phyloP scores from a whole-genome alignment of 495 filamentous ascomycete genomes.

The Penicillium turbatum region DNA sequence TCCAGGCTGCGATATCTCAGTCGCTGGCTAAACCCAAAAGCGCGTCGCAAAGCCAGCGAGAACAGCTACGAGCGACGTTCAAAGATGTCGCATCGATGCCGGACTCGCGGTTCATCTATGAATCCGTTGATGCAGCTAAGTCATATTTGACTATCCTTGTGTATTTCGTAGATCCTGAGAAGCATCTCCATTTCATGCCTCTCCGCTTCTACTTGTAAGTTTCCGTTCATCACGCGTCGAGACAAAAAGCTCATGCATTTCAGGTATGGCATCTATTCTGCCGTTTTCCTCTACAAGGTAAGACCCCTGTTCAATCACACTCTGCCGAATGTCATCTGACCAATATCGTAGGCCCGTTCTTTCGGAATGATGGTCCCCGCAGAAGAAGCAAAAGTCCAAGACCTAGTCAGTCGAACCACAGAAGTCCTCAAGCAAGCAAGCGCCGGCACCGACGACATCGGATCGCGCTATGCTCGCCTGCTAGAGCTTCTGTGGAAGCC shows the following conservation, averaged over 20 bases:
- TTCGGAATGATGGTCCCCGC: slow-evolving; percentile 49
- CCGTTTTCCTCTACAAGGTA: slow-evolving; percentile 54
- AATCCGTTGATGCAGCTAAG: slow-evolving; percentile 60
- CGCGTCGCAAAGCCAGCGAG: slow-evolving; percentile 34
- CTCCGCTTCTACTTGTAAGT: slow-evolving; percentile 54
- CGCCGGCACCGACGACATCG: slow-evolving; percentile 50
- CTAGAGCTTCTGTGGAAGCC: slow-evolving; percentile 51
- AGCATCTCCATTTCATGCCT: slow-evolving; percentile 56
- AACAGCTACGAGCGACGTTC: slow-evolving; percentile 44
- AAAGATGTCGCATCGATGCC: slow-evolving; percentile 53
- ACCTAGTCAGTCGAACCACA: slow-evolving; percentile 50
- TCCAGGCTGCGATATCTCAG: slow-evolving; percentile 61
- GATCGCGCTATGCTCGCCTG: slow-evolving; percentile 51
- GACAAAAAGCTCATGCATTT: not conserved
- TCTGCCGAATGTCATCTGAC: not conserved
- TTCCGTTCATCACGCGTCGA: no score
- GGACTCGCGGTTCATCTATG: slow-evolving; percentile 60
- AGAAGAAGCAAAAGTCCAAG: slow-evolving; percentile 51
- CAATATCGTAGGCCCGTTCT: slow-evolving; percentile 39
- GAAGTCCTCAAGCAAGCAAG: slow-evolving; percentile 49
- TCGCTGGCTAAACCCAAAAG: slow-evolving; percentile 45
- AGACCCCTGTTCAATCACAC: not conserved
- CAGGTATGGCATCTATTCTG: slow-evolving; percentile 51
- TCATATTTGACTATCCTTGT: slow-evolving; percentile 54
- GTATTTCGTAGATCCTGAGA: slow-evolving; percentile 50